Conservation (phyloP, 176 grass and related monocot genomes). For the Oryza officinalis region DNA sequence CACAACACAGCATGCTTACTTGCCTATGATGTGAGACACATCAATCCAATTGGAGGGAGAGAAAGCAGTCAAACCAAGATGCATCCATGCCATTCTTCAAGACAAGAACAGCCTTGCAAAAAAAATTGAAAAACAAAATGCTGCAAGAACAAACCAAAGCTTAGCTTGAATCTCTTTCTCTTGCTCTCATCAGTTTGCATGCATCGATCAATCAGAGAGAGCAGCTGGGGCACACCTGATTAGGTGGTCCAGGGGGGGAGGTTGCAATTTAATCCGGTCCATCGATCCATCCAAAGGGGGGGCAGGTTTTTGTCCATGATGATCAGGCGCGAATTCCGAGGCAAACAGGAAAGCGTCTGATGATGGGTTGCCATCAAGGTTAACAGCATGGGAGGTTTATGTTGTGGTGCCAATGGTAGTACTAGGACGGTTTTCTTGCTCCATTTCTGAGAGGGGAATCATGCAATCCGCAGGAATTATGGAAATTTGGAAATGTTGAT, state of each 20-base stretch:
- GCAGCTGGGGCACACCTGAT: conserved; percentile 17
- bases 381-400: not conserved
- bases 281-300: conserved; percentile 1
- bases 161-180: not conserved
- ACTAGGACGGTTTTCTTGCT: not conserved
- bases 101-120: not conserved
- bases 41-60: not conserved
- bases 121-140: not conserved
- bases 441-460: not conserved
- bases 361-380: not conserved
- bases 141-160: not conserved
- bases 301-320: conserved; percentile 16
- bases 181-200: not conserved
- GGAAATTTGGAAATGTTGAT: not conserved
- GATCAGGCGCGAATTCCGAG: not conserved
- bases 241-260: conserved; percentile 13
- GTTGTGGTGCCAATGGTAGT: not conserved
- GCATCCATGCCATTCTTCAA: not conserved
- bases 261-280: not conserved
- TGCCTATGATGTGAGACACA: not conserved
- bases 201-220: not conserved
- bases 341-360: not conserved
- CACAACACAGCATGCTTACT: not conserved
- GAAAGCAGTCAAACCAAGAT: not conserved
- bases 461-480: too few relatives aligned